Evolutionary conservation across 768 basidiomycete genomes (phyloP), one percentile per base, ranked within the genome.

Genomic region (Aureoboletus auriporus): DNA sequence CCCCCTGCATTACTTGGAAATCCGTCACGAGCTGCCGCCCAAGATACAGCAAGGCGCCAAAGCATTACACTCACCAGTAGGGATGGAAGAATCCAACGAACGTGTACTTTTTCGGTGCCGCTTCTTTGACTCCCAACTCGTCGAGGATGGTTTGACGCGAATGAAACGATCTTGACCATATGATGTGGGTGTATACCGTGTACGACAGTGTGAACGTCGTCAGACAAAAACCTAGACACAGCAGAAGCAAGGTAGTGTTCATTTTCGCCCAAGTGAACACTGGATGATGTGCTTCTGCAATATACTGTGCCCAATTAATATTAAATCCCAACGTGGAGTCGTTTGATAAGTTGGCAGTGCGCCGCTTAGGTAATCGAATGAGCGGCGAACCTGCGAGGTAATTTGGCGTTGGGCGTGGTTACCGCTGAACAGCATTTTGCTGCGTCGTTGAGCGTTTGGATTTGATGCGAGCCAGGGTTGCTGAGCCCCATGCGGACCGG

Each of bases 61-160:
- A 33, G 36, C 2, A 39, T 14, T 38, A 6, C 12, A 61, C 81
- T 69, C 58, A 93, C 93, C 93, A 98, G 64, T 94, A 98, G 0
- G 94, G 94, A 71, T 98, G 94, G 64, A 96, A 95, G 70, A 94
- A 87, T 0, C 88, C 93, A 3, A 93, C 72, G 16, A 93, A 67
- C 39, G 60, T 70, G 41, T 51, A 50, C 5, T 50, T 42, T 28
- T 13, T 52, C 8, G 42, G 11, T 29, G 50, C 13, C 0, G 46
- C 31, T 13, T 20, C 35, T 23, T 39, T 12, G 16, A 47, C 10
- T 8, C 54, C 55, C 5, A 66, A n/a, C 11, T 57, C 50, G 29
- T 44, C 47, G 26, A 68, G 52, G 35, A 68, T 50, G 9, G 40
- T 43, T 28, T 49, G 50, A 40, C 65, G 64, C 17, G 47, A 39